Evolutionary conservation across 208 protist genomes (phyloP), one percentile per base, ranked within the genome.

Genomic region (Leishmania tarentolae): DNA sequence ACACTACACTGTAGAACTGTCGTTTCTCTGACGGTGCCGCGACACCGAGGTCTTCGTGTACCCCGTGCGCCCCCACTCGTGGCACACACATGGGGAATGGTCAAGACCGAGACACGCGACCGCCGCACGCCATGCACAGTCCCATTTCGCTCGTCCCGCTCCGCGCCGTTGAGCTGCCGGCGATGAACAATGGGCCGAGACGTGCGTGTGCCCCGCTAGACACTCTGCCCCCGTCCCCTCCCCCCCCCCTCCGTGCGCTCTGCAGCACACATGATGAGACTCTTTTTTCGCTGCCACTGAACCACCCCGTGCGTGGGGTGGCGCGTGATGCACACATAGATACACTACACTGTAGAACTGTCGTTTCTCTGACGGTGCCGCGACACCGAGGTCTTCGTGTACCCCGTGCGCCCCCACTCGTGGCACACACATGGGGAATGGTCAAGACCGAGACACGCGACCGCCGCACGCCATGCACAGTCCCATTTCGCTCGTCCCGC

Each of bases 141-240:
- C 77, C 77, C 77, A 80, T 80, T 80, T 80, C 77, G 77, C 77
- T 80, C 77, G 66, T 52, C 77, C 77, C 50, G 66, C 77, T 75
- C 77, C 66, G 31, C 76, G 40, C 68, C 66, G 61, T 52, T 80
- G 77, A 73, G 50, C 50, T 53, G 50, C 50, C 15, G 50, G 6
- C 50, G 50, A 53, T 53, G 50, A 53, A 53, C 50, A 53, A 53
- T 53, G 50, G 50, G 50, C 59, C 59, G 42, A 59, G 56, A 59
- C 56, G 1, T n/a, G 21, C 56, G 1, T 21, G 21, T 11, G 56
- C 56, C 56, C 56, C 56, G 56, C 56, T n/a, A 59, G 56, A 35
- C 59, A 65, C 52, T 19, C 53, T 6, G 24, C n/a, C 46, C 31
- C 46, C 75, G 8, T 0, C 37, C 57, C 37, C 40, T 79, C n/a